Evolutionary conservation across 352 stramenopile genomes (phyloP), one percentile per base, ranked within the genome.

Genomic region (Phytophthora sp.): DNA sequence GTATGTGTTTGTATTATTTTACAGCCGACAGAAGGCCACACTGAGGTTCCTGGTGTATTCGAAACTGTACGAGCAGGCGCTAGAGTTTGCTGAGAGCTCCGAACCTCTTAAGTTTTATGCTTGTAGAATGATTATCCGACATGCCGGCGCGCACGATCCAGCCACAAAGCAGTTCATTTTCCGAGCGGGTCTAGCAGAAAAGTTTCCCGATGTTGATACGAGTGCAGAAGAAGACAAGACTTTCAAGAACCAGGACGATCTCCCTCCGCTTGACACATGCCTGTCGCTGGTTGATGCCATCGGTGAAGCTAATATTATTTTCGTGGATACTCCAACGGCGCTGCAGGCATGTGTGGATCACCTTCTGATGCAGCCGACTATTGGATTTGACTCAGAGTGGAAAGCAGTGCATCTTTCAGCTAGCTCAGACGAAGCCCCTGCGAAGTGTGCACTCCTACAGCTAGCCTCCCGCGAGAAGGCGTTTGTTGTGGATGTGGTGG

Each of bases 361-460:
- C 39, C 63, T 94, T 23, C 38, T 76, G n/a, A 38, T 44, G 2
- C 72, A 84, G n/a, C 26, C 66, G 0, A 67, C 79, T 20, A 69
- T 94, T 16, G 86, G 86, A 3, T 91, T 94, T 41, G 86, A 94
- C 69, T 91, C 80, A 16, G 86, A 94, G 60, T 94, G 86, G 86
- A 90, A 89, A 27, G 63, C 79, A 7, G 60, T 75, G n/a, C 74
- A 85, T 23, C 63, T 73, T 33, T 68, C 66, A 11, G 35, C 68
- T 31, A 44, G 24, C 1, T 18, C 51, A 1, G 36, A 58, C n/a
- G 30, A 63, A 15, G 16, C 44, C 3, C 42, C 31, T 24, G 75
- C 76, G 5, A 77, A 77, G 2, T 92, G 83, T 55, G 82, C 86
- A 20, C 61, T 91, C 26, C 16, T 93, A 38, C 86, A 94, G 61